A percentile compares a stretch with the other conserved stretches of the same genome.
phyloP scores from a whole-genome alignment of 768 basidiomycete genomes.

The Chalciporus chontae region DNA sequence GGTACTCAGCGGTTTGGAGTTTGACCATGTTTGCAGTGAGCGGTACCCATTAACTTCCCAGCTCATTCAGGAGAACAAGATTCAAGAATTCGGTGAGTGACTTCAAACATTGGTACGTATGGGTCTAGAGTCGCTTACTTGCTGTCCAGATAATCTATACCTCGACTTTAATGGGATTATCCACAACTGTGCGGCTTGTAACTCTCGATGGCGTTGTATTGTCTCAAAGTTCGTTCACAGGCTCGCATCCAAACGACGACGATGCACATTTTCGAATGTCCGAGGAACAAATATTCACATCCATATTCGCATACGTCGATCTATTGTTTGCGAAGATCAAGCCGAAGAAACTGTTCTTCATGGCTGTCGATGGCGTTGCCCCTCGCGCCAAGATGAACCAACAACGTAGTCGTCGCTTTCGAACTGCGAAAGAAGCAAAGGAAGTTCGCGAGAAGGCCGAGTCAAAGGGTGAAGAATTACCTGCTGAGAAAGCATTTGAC shows the following conservation, averaged over 20 bases:
- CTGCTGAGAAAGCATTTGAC: slow-evolving; percentile 94
- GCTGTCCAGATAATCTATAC: slow-evolving; percentile 73
- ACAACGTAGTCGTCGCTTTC: slow-evolving; percentile 89
- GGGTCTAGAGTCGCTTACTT: slow-evolving; percentile 6
- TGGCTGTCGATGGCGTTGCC: slow-evolving; percentile 98
- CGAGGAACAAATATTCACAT: slow-evolving; percentile 96
- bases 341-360: slow-evolving; percentile 96
- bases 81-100: slow-evolving; percentile 88
- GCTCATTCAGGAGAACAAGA: slow-evolving; percentile 96
- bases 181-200: slow-evolving; percentile 58
- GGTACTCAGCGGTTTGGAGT: neutral
- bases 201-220: neutral
- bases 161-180: slow-evolving; percentile 95
- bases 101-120: neutral
- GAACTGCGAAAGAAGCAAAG: slow-evolving; percentile 89
- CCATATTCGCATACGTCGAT: slow-evolving; percentile 96
- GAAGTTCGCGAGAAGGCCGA: slow-evolving; percentile 86
- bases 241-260: slow-evolving; percentile 96
- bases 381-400: slow-evolving; percentile 99
- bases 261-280: slow-evolving; percentile 94
- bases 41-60: slow-evolving; percentile 98
- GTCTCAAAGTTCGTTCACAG: slow-evolving; percentile 24
- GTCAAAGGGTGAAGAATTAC: slow-evolving; percentile 85
- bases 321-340: slow-evolving; percentile 96
- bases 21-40: slow-evolving; percentile 53